phyloP scores from a whole-genome alignment of 371 early-diverging fungal genomes.

The Mucor lusitanicus region DNA sequence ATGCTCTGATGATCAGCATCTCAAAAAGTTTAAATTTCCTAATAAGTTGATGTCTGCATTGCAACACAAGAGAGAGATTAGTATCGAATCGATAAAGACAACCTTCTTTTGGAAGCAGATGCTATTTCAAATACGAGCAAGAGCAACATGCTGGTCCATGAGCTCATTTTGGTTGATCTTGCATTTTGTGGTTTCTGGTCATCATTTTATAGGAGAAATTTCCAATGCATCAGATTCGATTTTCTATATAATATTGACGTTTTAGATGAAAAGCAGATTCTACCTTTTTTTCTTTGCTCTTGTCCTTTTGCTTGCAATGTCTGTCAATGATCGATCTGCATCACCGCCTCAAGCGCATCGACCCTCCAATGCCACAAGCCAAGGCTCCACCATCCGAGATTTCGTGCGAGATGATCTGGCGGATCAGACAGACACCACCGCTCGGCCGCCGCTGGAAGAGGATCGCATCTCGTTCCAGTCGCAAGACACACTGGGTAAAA shows the following conservation, averaged over 20 bases:
- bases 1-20: not conserved
- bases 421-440: too few relatives aligned
- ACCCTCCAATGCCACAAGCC: slow-evolving; percentile 3
- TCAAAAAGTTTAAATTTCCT: slow-evolving; percentile 9
- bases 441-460: too few relatives aligned
- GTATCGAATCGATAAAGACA: not conserved
- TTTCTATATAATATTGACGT: slow-evolving; percentile 3
- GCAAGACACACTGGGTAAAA: slow-evolving; percentile 1
- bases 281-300: not conserved
- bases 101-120: not conserved
- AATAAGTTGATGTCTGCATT: not conserved
- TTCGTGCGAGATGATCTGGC: too few relatives aligned
- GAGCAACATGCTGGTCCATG: not conserved
- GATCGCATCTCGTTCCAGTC: not conserved
- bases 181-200: not conserved
- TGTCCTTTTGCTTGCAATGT: not conserved
- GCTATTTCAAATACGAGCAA: not conserved
- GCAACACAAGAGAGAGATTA: not conserved
- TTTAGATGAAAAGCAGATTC: not conserved
- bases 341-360: not conserved
- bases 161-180: not conserved
- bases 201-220: not conserved
- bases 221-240: not conserved
- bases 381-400: not conserved
- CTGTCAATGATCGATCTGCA: not conserved